Base-by-base conservation (phyloP, 495 filamentous ascomycete species). In the Podospora sp. region DNA sequence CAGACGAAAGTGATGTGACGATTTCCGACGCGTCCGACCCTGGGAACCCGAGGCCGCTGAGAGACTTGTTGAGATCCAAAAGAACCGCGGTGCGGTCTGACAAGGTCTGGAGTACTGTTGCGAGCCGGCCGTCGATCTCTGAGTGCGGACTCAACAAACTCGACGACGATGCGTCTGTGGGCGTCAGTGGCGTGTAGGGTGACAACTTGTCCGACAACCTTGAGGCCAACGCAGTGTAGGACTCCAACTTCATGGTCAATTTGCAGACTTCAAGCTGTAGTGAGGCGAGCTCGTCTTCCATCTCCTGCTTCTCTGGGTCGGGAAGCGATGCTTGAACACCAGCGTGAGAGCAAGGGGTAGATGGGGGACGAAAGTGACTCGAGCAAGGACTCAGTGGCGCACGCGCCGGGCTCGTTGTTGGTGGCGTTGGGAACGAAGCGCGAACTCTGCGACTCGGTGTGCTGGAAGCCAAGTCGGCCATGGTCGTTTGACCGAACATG, bases 1-100 rank as follows among this genome's bases (percentile, higher is more conserved):
- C 76, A 18, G 71, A 40, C 20, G 78, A 78, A 22, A 92, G 83
- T 1, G 84, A 79, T 0, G 76, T 56, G 7, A 92, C 69, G 25
- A 84, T 80, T n/a, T 86, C 85, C 20, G 80, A 69, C 0, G 79
- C 75, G 65, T 78, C 78, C 0, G 69, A 55, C 11, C 86, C 84
- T 0, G 78, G 70, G 66, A 92, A 92, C 1, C 89, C 89, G 0
- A 91, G 77, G 12, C 60, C 70, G 3, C 69, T 77, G 33, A 90
- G 78, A 1, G 76, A 76, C 0, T 69, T 33, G 65, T 74, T 69
- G n/a, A 84, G 69, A 16, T 75, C 63, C 1, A 68, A 11, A 0
- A 82, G 73, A 0, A 77, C 75, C 3, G 79, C 72, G 0, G 81
- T 79, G 16, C 76, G 74, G 70, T 81, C 79, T 0, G 79, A 78